phyloP scores from a whole-genome alignment of 352 stramenopile genomes.

The Phytophthora crassamura region DNA sequence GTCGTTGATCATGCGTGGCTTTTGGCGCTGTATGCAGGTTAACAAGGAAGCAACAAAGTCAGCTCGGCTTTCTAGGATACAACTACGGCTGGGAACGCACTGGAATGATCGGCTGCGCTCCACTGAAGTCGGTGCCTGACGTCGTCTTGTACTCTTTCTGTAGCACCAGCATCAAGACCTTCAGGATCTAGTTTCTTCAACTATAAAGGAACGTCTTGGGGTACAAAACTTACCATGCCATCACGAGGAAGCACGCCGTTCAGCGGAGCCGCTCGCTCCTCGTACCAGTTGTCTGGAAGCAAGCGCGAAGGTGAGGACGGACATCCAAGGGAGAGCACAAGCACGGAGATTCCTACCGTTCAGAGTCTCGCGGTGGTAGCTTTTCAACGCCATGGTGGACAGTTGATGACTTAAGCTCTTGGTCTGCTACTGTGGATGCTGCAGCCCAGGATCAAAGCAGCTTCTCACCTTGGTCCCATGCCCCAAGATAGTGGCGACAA shows the following conservation, averaged over 20 bases:
- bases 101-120: slow-evolving; percentile 34
- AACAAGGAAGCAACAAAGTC: slow-evolving; percentile 1
- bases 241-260: slow-evolving; percentile 75
- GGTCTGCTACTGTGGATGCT: neutral
- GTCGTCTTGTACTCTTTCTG: slow-evolving; percentile 80
- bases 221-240: slow-evolving; percentile 46
- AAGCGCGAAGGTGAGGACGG: neutral
- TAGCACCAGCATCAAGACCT: slow-evolving; percentile 1
- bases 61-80: neutral
- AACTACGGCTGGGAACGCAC: slow-evolving; percentile 26
- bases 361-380: slow-evolving; percentile 78
- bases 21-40: slow-evolving; percentile 34
- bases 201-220: neutral
- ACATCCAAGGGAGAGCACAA: neutral
- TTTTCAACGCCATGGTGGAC: slow-evolving; percentile 73
- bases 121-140: slow-evolving; percentile 54
- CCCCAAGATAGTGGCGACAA: slow-evolving; percentile 33
- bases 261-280: slow-evolving; percentile 68
- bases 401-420: slow-evolving; percentile 3
- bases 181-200: neutral
- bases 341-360: slow-evolving; percentile 47
- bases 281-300: slow-evolving; percentile 83
- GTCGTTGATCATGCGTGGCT: slow-evolving; percentile 66
- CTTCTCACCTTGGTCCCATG: slow-evolving; percentile 21
- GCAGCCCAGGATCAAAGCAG: slow-evolving; percentile 1